Evolutionary conservation across 495 filamentous ascomycete species (phyloP).

Genomic region (Melanomma pulvis-pyrius): DNA sequence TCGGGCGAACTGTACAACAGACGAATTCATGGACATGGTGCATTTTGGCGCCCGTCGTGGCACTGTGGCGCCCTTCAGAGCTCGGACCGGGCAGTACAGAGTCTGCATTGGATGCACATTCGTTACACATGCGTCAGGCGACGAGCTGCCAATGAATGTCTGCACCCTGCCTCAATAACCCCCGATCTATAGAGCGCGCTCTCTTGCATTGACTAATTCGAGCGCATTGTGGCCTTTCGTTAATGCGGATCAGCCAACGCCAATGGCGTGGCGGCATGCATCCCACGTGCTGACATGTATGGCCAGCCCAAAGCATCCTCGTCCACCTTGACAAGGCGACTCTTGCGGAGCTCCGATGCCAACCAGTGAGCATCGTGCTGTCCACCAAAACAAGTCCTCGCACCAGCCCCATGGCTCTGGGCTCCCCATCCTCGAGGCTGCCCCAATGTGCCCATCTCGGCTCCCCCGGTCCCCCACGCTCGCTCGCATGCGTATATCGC

Average conservation of each 20-base stretch:
- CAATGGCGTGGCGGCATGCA: constrained; percentile 20
- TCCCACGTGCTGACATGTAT: constrained; percentile 31
- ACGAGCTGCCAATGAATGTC: not conserved
- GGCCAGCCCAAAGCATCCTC: not conserved
- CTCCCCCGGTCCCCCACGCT: constrained; percentile 21
- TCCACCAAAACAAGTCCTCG: constrained; percentile 9
- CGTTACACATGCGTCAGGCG: not conserved
- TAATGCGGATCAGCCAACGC: not conserved
- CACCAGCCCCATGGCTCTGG: constrained; percentile 27
- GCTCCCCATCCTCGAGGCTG: not conserved
- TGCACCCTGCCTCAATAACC: not conserved
- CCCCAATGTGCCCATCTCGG: not conserved
- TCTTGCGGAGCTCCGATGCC: not conserved
- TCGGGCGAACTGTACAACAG: constrained; percentile 18
- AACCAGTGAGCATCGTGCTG: constrained; percentile 6
- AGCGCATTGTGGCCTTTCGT: not conserved
- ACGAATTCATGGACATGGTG: not conserved
- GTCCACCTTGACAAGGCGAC: not conserved
- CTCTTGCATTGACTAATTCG: not conserved
- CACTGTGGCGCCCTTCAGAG: not conserved
- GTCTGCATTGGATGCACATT: not conserved
- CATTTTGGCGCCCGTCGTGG: not conserved
- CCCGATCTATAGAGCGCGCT: not conserved
- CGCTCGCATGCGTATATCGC: constrained; percentile 8
- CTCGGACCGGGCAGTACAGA: not conserved